Evolutionary conservation across 208 protist species (phyloP).

Genomic region (Novymonas esmeraldas): DNA sequence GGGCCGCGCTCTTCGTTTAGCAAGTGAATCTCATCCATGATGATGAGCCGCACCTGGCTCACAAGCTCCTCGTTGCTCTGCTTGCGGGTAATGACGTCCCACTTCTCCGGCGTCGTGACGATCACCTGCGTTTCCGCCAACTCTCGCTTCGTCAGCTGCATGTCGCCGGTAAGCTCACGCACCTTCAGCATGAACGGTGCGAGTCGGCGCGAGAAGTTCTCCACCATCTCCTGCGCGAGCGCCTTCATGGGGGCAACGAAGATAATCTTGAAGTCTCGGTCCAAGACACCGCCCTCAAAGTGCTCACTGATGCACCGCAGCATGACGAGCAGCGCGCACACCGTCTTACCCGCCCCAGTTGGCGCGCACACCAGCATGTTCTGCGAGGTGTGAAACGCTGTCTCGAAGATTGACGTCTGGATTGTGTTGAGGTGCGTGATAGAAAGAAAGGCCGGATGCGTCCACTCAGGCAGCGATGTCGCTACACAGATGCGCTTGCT

Average conservation of each 20-base stretch:
- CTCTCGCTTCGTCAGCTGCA: conserved; percentile 98
- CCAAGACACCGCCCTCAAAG: conserved; percentile 80
- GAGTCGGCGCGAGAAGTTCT: conserved; percentile 95
- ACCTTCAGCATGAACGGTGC: conserved; percentile 92
- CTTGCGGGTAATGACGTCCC: conserved; percentile 99
- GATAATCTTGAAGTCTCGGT: conserved; percentile 98
- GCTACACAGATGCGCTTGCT: conserved; percentile 82
- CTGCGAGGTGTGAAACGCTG: conserved; percentile 97
- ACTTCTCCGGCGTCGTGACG: conserved; percentile 99
- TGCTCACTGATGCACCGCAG: conserved; percentile 94
- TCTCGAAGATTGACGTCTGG: conserved; percentile 95
- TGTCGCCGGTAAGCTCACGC: conserved; percentile 99
- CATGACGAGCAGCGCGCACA: conserved; percentile 97
- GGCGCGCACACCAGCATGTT: conserved; percentile 99
- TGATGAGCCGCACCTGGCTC: conserved; percentile 93
- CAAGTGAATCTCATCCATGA: conserved; percentile 99
- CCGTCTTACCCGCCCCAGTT: conserved; percentile 99
- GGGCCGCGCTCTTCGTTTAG: conserved; percentile 99
- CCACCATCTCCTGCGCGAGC: conserved; percentile 98
- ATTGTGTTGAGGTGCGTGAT: conserved; percentile 97
- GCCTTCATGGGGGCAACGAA: conserved; percentile 99
- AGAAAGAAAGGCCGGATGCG: conserved; percentile 87
- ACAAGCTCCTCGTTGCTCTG: conserved; percentile 94
- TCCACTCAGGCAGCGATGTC: conserved; percentile 88
- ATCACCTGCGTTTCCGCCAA: conserved; percentile 98